These are phyloP conservation scores for Rubia occidens DNA, from an alignment of 305 asterid species.

Conservation along the genomic window DNA sequence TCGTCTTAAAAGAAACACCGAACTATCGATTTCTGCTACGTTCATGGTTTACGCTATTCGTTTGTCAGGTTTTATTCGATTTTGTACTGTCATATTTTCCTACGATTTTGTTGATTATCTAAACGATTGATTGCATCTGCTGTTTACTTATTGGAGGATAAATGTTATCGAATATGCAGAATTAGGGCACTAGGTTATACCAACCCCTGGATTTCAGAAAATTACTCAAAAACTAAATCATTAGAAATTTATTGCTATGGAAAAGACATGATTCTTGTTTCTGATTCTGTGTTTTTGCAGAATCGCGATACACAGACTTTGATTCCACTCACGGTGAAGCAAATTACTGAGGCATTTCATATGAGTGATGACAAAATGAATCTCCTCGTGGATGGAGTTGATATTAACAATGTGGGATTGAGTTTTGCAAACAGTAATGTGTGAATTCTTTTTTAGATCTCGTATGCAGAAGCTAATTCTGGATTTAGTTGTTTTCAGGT, in stretches of 20 bases:
- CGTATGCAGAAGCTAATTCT: no score
- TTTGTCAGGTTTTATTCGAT: not conserved
- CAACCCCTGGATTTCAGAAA: no score
- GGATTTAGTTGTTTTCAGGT: no score
- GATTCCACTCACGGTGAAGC: conserved; percentile 79
- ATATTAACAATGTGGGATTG: no score
- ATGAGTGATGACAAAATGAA: conserved; percentile 62
- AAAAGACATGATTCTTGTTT: not conserved
- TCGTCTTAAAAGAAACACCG: not conserved
- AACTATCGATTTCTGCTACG: not conserved
- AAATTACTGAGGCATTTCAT: conserved; percentile 54
- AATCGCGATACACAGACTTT: conserved; percentile 67
- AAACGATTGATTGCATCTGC: not conserved
- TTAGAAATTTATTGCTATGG: not conserved
- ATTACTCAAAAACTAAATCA: not conserved
- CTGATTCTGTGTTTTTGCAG: conserved; percentile 29
- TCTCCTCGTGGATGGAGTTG: no score
- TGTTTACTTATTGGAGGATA: no score
- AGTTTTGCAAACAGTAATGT: no score
- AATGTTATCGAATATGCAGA: not conserved
- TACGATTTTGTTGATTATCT: no score
- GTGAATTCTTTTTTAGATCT: no score
- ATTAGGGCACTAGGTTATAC: no score
- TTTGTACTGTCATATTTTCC: no score
- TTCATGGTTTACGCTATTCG: not conserved